phyloP scores from a whole-genome alignment of 1,284 basidiomycete species.

The Inonotus obliquus region DNA sequence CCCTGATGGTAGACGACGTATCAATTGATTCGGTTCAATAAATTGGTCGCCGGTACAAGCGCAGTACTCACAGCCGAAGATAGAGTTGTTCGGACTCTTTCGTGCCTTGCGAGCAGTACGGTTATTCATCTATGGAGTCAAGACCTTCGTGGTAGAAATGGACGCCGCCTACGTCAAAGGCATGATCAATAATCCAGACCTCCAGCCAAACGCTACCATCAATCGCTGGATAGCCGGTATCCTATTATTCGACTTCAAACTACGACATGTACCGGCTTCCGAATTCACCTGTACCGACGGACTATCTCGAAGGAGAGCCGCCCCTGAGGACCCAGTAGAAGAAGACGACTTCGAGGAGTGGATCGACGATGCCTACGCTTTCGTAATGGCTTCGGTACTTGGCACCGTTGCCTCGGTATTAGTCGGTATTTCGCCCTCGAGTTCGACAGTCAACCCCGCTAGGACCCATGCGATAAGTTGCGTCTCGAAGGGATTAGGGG shows the following conservation, averaged over 20 bases:
- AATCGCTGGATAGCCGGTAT: conserved; percentile 24
- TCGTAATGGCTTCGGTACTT: too few species aligned
- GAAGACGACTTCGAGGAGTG: conserved; percentile 1
- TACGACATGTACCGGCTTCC: conserved; percentile 21
- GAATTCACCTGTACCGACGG: neutral
- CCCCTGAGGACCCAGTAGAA: neutral
- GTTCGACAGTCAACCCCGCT: too few species aligned
- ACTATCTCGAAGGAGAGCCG: neutral
- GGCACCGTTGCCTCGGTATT: too few species aligned
- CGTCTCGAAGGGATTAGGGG: too few species aligned
- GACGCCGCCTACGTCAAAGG: conserved; percentile 24
- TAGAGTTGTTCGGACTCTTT: too few species aligned
- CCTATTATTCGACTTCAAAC: conserved; percentile 20
- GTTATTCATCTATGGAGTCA: neutral
- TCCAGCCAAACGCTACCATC: conserved; percentile 20
- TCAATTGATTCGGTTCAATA: neutral
- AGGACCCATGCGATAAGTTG: too few species aligned
- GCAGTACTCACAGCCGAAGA: neutral
- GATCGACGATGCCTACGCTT: neutral
- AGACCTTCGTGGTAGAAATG: conserved; percentile 19
- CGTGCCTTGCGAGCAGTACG: too few species aligned
- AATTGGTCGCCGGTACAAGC: neutral
- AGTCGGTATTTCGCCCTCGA: too few species aligned
- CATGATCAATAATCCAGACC: conserved; percentile 23
- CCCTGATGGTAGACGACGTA: neutral